phyloP scores from a whole-genome alignment of 169 alveolate species.

The Plasmodium inui region DNA sequence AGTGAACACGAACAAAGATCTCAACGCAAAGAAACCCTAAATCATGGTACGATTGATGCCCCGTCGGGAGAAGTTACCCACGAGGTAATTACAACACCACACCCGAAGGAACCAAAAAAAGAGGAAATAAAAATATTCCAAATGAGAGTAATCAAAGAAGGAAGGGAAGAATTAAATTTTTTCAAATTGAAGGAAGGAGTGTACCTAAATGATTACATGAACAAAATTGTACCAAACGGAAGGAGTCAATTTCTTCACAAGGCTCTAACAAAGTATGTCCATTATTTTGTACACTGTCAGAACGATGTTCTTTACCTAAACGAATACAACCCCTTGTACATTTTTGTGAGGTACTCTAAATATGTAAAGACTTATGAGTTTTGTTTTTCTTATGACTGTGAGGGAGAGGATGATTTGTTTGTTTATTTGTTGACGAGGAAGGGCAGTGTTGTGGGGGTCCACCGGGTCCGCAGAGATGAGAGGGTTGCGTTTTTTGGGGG shows the following conservation, averaged over 20 bases:
- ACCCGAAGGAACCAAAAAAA: not conserved
- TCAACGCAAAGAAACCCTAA: not conserved
- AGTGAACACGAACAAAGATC: not conserved
- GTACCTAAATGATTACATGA: slow-evolving; percentile 23
- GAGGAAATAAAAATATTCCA: slow-evolving; percentile 11
- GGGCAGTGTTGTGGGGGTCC: slow-evolving; percentile 1
- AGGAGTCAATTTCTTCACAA: slow-evolving; percentile 10
- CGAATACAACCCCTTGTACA: slow-evolving; percentile 33
- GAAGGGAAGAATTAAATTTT: not conserved
- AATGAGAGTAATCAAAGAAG: not conserved
- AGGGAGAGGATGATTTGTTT: not conserved
- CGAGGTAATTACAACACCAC: not conserved
- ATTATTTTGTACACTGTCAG: slow-evolving; percentile 34
- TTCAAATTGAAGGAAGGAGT: slow-evolving; percentile 46
- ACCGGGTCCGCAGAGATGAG: not conserved
- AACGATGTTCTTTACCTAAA: slow-evolving; percentile 26
- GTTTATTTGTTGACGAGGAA: slow-evolving; percentile 36
- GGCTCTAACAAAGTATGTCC: slow-evolving; percentile 9
- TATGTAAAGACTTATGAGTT: slow-evolving; percentile 30
- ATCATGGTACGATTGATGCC: not conserved
- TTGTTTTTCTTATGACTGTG: slow-evolving; percentile 22
- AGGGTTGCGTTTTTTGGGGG: not conserved
- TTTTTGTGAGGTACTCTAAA: slow-evolving; percentile 45
- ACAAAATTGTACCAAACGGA: slow-evolving; percentile 22
- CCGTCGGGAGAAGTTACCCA: not conserved